Base-by-base conservation (phyloP, 2,329 filamentous ascomycete species). In the Myotisia sp. region DNA sequence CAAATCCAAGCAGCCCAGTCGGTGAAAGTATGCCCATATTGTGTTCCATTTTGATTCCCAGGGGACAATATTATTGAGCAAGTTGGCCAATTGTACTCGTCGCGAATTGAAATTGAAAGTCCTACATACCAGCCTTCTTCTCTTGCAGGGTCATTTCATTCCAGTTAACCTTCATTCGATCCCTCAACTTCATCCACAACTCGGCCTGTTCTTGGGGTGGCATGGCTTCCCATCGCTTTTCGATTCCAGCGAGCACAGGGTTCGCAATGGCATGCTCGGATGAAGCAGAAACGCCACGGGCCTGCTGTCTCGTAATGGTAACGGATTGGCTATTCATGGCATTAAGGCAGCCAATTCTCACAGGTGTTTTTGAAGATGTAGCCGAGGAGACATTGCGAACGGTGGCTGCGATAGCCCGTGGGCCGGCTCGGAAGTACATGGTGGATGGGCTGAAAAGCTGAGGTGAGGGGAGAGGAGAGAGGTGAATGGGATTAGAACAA, bases 111-210 rank as follows among this genome's bases (percentile, higher is more conserved):
- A n/a, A n/a, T 17, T 14, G 17, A 24, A 32, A 32, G 19, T 10
- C 22, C 17, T 14, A 83, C 86, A 60, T 77, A 94, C 90, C 87
- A 52, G 90, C 90, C 71, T 92, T 95, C 82, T 98, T 93, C 74
- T 98, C 90, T 64, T 90, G 80, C 54, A 92, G 49, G 34, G 90
- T 94, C 68, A 98, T 69, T 57, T 95, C 84, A 56, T 79, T 74
- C 90, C 90, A 98, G 70, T 84, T 85, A 52, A 74, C 76, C 81
- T 93, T 94, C 90, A 98, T 98, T 57, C 90, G 80, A 68, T 98
- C 90, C 63, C 90, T 76, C 62, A 98, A 71, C 50, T 80, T 71
- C 90, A 98, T 98, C 90, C 90, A 98, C 52, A 98, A 70, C 59
- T 98, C 90, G 48, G 90, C 90, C 76, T 98, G 90, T 74, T 98